Percentiles rank a stretch among this genome's conserved stretches.
phyloP scores from a whole-genome alignment of 345 rosid genomes.

The Trapa bicornis region DNA sequence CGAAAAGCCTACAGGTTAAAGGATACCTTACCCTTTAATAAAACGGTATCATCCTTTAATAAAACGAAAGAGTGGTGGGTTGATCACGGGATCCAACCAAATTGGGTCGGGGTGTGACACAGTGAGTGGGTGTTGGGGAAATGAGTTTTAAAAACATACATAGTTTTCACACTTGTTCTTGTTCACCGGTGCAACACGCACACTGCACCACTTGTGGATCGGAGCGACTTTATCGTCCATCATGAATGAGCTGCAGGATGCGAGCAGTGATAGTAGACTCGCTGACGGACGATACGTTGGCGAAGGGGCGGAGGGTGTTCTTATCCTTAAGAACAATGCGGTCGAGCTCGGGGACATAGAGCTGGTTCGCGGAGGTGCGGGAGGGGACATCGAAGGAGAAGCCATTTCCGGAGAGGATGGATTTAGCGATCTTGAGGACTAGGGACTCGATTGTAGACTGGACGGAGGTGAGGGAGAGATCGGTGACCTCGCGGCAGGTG shows the following conservation, averaged over 20 bases:
- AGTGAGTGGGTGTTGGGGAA: no score
- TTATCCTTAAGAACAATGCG: constrained; percentile 93
- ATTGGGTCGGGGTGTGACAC: no score
- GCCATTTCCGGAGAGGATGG: constrained; percentile 78
- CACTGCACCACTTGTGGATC: no score
- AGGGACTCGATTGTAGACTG: constrained; percentile 65
- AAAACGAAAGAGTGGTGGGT: no score
- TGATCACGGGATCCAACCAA: no score
- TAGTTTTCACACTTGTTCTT: no score
- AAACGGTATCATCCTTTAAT: no score
- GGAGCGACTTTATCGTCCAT: no score
- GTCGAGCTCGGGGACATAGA: constrained; percentile 97
- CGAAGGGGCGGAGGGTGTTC: constrained; percentile 79
- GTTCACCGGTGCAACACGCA: no score
- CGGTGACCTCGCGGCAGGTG: constrained; percentile 76
- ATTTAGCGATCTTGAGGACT: constrained; percentile 54
- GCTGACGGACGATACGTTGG: constrained; percentile 71
- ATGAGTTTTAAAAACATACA: no score
- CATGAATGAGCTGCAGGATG: constrained; percentile 76
- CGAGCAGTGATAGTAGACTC: constrained; percentile 75
- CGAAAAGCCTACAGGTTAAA: no score
- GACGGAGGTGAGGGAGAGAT: constrained; percentile 73
- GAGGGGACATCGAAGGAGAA: constrained; percentile 88
- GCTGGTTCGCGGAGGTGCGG: constrained; percentile 88
- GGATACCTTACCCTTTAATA: no score